phyloP scores from a whole-genome alignment of 208 protist species.

The Trypanosoma platydactyli region DNA sequence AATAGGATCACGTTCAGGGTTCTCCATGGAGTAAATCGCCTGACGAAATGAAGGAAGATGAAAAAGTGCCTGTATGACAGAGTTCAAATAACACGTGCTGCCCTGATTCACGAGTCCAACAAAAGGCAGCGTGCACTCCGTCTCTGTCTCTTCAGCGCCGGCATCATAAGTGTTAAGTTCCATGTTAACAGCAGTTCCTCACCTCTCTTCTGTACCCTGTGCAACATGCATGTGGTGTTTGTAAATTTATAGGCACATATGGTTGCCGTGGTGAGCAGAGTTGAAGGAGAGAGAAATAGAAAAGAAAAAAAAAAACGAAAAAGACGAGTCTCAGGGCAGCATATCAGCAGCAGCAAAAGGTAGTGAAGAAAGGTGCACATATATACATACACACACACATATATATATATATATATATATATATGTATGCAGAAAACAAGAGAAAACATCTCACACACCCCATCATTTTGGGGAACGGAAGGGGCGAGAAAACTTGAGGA shows the following conservation, averaged over 20 bases:
- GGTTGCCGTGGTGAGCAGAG: no score
- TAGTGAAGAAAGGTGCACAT: background rate
- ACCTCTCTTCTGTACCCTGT: no score
- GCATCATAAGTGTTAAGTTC: background rate
- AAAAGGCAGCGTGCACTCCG: constrained; percentile 21
- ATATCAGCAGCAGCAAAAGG: no score
- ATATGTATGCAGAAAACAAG: no score
- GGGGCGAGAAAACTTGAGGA: background rate
- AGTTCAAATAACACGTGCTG: constrained; percentile 92
- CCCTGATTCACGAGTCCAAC: constrained; percentile 88
- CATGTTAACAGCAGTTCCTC: background rate
- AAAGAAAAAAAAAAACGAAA: constrained; percentile 12
- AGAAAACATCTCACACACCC: no score
- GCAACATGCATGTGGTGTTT: no score
- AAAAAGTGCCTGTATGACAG: constrained; percentile 85
- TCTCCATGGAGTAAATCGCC: constrained; percentile 43
- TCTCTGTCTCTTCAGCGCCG: background rate
- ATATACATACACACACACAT: no score
- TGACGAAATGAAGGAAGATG: constrained; percentile 74
- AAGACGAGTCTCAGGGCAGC: background rate
- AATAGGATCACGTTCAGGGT: constrained; percentile 33
- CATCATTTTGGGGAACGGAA: no score
- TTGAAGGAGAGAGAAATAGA: background rate
- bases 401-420: no score
- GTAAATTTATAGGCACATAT: background rate